phyloP scores from a whole-genome alignment of 345 rosid species.

The Physaria fendleri region DNA sequence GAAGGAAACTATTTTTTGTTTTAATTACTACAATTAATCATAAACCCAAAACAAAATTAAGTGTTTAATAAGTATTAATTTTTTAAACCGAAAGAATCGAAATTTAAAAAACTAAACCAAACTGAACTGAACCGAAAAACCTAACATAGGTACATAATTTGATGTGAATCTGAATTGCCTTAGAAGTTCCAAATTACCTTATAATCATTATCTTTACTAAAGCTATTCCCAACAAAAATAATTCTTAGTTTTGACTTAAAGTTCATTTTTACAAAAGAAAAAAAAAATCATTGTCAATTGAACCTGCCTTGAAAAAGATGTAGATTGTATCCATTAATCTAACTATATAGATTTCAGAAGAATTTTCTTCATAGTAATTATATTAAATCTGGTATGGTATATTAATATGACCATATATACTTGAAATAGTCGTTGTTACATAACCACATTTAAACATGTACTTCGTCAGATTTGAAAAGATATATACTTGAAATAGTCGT shows the following conservation, averaged over 20 bases:
- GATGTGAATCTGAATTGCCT: no score
- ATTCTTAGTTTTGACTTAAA: not conserved
- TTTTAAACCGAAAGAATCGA: no score
- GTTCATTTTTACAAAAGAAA: not conserved
- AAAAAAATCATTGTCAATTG: no score
- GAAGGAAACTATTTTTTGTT: no score
- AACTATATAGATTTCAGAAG: not conserved
- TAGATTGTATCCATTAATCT: not conserved
- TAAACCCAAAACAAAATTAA: no score
- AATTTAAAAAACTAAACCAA: no score
- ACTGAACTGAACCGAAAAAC: no score
- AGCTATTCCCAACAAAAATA: not conserved
- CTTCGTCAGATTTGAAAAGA: slow-evolving; percentile 15
- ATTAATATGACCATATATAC: slow-evolving; percentile 9
- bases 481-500: slow-evolving; percentile 11
- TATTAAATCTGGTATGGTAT: slow-evolving; percentile 12
- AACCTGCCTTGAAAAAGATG: not conserved
- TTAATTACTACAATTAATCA: no score
- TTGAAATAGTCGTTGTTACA: slow-evolving; percentile 9
- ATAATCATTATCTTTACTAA: no score
- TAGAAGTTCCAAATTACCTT: no score
- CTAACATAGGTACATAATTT: no score
- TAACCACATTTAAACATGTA: slow-evolving; percentile 22
- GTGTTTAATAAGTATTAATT: no score
- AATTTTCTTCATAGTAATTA: slow-evolving; percentile 1